phyloP scores from a whole-genome alignment of 768 basidiomycete species.

The Cystofilobasidium bisporidii region DNA sequence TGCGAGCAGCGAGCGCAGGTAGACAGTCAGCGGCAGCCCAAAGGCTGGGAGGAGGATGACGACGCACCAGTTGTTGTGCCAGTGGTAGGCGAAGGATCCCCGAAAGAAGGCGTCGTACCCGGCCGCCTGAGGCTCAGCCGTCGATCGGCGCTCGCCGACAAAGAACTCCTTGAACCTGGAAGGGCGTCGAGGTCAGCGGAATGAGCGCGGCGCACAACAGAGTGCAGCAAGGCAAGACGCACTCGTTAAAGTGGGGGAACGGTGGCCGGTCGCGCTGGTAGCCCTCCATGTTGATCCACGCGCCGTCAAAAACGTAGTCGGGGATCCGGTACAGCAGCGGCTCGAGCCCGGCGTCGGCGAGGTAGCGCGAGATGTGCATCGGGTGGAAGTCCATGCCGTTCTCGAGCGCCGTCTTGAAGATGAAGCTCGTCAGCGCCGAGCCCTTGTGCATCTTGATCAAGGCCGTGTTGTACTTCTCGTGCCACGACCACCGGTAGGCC shows the following conservation, averaged over 20 bases:
- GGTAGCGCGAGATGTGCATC: conserved; percentile 84
- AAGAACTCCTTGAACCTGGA: conserved; percentile 61
- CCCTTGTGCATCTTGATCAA: conserved; percentile 87
- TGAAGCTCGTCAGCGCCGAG: conserved; percentile 80
- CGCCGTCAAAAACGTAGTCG: conserved; percentile 91
- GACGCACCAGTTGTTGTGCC: conserved; percentile 80
- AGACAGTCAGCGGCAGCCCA: background rate
- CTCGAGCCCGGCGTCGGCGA: conserved; percentile 78
- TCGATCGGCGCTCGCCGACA: conserved; percentile 44
- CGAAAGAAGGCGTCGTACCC: conserved; percentile 91
- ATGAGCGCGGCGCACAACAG: background rate
- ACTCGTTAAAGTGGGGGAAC: conserved; percentile 88
- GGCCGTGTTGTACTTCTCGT: conserved; percentile 91
- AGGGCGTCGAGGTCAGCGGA: background rate
- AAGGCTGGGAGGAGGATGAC: background rate
- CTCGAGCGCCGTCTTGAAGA: conserved; percentile 88
- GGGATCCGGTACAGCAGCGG: conserved; percentile 75
- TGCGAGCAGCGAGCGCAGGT: conserved; percentile 36
- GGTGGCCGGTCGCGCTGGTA: conserved; percentile 88
- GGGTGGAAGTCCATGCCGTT: conserved; percentile 92
- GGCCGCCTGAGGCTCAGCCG: conserved; percentile 72
- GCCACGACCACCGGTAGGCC: conserved; percentile 88
- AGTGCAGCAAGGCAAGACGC: conserved; percentile 27
- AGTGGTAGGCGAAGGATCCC: conserved; percentile 92
- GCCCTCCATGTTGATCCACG: conserved; percentile 88